Evolutionary conservation across 441 rosid genomes (phyloP).

Genomic region (Pelargonium australe): DNA sequence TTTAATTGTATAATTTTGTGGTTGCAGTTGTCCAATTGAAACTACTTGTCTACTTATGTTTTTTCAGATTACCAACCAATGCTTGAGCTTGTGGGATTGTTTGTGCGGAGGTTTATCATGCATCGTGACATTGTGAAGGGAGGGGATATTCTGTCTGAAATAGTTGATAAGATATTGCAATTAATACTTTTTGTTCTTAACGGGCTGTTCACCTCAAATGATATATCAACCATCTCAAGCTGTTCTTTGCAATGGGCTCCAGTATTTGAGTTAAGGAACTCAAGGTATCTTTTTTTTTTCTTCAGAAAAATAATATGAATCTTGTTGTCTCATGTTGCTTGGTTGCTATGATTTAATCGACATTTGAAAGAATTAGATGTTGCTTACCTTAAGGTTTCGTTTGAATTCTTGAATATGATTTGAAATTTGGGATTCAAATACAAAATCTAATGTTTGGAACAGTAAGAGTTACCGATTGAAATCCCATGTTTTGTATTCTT

Average conservation of each 20-base stretch:
- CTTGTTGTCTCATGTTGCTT: slow-evolving; percentile 8
- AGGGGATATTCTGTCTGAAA: slow-evolving; percentile 37
- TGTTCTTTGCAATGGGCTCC: slow-evolving; percentile 67
- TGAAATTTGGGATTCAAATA: not conserved
- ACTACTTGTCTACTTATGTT: slow-evolving; percentile 18
- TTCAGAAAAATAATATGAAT: slow-evolving; percentile 14
- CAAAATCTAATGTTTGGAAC: not conserved
- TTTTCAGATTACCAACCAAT: slow-evolving; percentile 56
- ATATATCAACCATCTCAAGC: slow-evolving; percentile 34
- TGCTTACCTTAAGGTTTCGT: not conserved
- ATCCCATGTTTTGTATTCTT: not conserved
- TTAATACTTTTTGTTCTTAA: slow-evolving; percentile 60
- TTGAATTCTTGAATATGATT: not conserved
- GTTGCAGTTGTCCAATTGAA: slow-evolving; percentile 8
- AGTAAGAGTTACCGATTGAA: not conserved
- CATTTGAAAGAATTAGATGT: not conserved
- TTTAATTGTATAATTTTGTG: slow-evolving; percentile 15
- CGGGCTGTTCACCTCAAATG: slow-evolving; percentile 35
- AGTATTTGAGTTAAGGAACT: slow-evolving; percentile 47
- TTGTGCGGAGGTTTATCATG: slow-evolving; percentile 36
- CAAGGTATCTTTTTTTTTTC: slow-evolving; percentile 42
- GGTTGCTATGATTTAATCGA: not conserved
- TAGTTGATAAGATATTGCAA: slow-evolving; percentile 57
- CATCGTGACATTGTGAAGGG: slow-evolving; percentile 30
- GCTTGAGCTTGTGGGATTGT: slow-evolving; percentile 42